Evolutionary conservation across 306 rosid species (phyloP).

Genomic region (Purshia tridentata): DNA sequence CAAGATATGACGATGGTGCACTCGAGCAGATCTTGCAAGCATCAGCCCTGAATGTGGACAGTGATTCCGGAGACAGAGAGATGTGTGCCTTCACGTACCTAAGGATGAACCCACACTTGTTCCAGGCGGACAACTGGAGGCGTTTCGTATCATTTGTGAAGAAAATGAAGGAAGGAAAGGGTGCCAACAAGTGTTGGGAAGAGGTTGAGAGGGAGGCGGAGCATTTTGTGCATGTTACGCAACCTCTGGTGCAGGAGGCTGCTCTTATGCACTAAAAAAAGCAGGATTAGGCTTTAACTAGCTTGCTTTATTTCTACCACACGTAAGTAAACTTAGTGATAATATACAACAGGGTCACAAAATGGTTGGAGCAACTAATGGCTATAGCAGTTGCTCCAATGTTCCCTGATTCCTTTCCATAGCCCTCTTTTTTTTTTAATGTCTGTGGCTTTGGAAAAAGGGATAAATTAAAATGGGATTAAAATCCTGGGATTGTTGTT

Average conservation of each 20-base stretch:
- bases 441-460: slow-evolving; percentile 21
- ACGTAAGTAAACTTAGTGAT: too few relatives aligned
- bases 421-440: slow-evolving; percentile 8
- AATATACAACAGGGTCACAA: neutral
- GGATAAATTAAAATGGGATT: neutral
- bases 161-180: slow-evolving; percentile 86
- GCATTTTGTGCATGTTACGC: slow-evolving; percentile 70
- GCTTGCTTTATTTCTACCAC: neutral
- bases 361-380: too few relatives aligned
- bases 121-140: slow-evolving; percentile 81
- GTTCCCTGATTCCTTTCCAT: slow-evolving; percentile 4
- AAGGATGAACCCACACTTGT: slow-evolving; percentile 82
- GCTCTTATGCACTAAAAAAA: slow-evolving; percentile 48
- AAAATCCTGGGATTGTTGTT: too few relatives aligned
- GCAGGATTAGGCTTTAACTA: neutral
- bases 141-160: slow-evolving; percentile 83
- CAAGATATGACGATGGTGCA: slow-evolving; percentile 63
- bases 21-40: slow-evolving; percentile 72
- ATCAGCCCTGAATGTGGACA: slow-evolving; percentile 52
- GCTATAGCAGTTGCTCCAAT: neutral
- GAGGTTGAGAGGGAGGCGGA: slow-evolving; percentile 90
- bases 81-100: slow-evolving; percentile 94
- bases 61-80: slow-evolving; percentile 31
- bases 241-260: slow-evolving; percentile 81
- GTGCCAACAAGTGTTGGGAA: slow-evolving; percentile 62